Evolutionary conservation across 164 flowering plant genomes (phyloP).

Genomic region (Vitis riparia): DNA sequence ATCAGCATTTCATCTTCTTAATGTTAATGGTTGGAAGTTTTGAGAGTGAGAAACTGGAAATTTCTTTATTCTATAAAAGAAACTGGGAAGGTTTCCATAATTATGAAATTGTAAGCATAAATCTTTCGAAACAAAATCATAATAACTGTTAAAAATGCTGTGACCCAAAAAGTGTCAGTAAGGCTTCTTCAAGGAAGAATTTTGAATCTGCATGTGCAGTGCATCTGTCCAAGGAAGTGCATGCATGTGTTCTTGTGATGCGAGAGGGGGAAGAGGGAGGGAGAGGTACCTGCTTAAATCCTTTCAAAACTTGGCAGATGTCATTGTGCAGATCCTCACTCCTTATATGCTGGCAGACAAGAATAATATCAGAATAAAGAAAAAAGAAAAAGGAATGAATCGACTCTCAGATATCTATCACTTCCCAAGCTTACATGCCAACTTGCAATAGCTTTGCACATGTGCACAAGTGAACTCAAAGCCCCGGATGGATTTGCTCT

Average conservation of each 20-base stretch:
- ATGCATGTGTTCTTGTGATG: no score
- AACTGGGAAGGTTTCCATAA: no score
- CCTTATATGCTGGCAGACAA: constrained; percentile 72
- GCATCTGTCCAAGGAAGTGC: neutral
- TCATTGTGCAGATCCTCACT: constrained; percentile 89
- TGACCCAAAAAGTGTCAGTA: neutral
- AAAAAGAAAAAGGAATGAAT: no score
- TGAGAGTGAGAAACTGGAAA: no score
- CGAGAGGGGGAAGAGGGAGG: neutral
- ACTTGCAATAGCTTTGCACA: constrained; percentile 96
- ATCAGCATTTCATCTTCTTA: no score
- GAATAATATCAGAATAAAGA: no score
- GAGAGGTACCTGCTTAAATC: constrained; percentile 83
- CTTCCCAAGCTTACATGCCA: constrained; percentile 80
- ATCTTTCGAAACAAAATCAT: no score
- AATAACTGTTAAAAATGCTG: neutral
- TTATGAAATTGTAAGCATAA: no score
- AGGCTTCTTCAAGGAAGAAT: neutral
- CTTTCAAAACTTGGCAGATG: constrained; percentile 87
- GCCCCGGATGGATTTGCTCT: constrained; percentile 91
- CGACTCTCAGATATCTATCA: no score
- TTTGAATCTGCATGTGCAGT: neutral
- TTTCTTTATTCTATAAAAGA: no score
- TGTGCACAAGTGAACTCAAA: constrained; percentile 69
- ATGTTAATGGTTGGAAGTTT: no score